Conservation (phyloP, 2,329 filamentous ascomycete genomes). For the Fusarium continuum region DNA sequence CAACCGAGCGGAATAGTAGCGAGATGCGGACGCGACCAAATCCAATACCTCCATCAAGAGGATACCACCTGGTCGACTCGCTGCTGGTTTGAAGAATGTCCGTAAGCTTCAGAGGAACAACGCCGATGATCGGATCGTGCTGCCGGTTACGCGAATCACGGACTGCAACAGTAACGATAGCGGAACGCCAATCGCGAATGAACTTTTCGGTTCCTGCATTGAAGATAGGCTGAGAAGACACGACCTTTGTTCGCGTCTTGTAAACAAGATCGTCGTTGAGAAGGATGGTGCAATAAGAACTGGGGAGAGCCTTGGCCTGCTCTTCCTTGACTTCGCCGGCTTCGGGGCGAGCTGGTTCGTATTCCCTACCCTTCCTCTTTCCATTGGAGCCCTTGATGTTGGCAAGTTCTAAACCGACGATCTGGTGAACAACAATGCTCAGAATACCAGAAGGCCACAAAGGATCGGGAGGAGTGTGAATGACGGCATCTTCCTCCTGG, state of each 20-base stretch:
- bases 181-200: slow-evolving; percentile 89
- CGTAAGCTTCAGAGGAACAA: slow-evolving; percentile 86
- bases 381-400: slow-evolving; percentile 88
- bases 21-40: slow-evolving; percentile 92
- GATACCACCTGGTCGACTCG: slow-evolving; percentile 91
- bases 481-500: slow-evolving; percentile 80
- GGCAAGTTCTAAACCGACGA: slow-evolving; percentile 91
- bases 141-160: slow-evolving; percentile 89
- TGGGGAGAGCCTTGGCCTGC: slow-evolving; percentile 80
- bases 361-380: slow-evolving; percentile 84
- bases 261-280: slow-evolving; percentile 91
- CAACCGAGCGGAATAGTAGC: slow-evolving; percentile 87
- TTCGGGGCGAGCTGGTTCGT: slow-evolving; percentile 82
- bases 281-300: slow-evolving; percentile 91
- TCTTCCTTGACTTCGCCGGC: slow-evolving; percentile 90
- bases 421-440: slow-evolving; percentile 89
- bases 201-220: slow-evolving; percentile 96
- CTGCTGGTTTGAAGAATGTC: slow-evolving; percentile 89
- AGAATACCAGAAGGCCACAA: slow-evolving; percentile 93
- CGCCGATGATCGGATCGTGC: slow-evolving; percentile 93
- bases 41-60: slow-evolving; percentile 92
- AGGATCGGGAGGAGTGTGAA: slow-evolving; percentile 93
- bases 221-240: slow-evolving; percentile 95
- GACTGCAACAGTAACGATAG: slow-evolving; percentile 86
- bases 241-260: slow-evolving; percentile 93